These are phyloP conservation scores for Periglandula ipomoeae DNA, from an alignment of 2,329 filamentous ascomycete genomes.

Conservation along the genomic window DNA sequence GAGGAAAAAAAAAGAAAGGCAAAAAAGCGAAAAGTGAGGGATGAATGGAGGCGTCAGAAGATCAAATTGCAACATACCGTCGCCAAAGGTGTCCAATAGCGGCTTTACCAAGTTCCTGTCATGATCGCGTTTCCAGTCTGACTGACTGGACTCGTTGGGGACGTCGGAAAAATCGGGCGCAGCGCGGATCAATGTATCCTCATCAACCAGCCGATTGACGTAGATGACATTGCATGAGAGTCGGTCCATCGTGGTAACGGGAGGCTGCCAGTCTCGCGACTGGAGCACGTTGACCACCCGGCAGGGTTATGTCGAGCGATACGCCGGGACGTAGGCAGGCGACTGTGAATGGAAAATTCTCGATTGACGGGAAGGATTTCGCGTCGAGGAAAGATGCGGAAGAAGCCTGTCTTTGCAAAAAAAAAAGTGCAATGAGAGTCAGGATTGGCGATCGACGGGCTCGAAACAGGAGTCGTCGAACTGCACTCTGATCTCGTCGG, in stretches of 20 bases:
- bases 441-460: not conserved
- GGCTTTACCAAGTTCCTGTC: slow-evolving; percentile 38
- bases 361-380: not conserved
- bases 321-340: not conserved
- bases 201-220: slow-evolving; percentile 43
- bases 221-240: slow-evolving; percentile 51
- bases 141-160: slow-evolving; percentile 3
- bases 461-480: not conserved
- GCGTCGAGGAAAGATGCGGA: not conserved
- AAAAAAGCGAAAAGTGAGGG: not conserved
- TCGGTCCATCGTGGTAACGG: slow-evolving; percentile 47
- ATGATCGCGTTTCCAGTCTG: slow-evolving; percentile 28
- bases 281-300: slow-evolving; percentile 46
- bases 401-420: not conserved
- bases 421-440: not conserved
- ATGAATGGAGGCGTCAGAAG: not conserved
- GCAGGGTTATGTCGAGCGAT: slow-evolving; percentile 13
- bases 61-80: slow-evolving; percentile 29
- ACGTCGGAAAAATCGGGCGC: slow-evolving; percentile 10
- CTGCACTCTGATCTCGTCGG: not conserved
- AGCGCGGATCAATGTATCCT: slow-evolving; percentile 34
- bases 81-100: slow-evolving; percentile 44
- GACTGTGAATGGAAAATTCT: not conserved
- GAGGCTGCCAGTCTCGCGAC: slow-evolving; percentile 53
- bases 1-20: not conserved